A percentile compares a stretch with the other conserved stretches of the same genome.
These are phyloP conservation scores for Phyllosticta citribraziliensis DNA, from an alignment of 2,329 filamentous ascomycete genomes.

Conservation along the genomic window DNA sequence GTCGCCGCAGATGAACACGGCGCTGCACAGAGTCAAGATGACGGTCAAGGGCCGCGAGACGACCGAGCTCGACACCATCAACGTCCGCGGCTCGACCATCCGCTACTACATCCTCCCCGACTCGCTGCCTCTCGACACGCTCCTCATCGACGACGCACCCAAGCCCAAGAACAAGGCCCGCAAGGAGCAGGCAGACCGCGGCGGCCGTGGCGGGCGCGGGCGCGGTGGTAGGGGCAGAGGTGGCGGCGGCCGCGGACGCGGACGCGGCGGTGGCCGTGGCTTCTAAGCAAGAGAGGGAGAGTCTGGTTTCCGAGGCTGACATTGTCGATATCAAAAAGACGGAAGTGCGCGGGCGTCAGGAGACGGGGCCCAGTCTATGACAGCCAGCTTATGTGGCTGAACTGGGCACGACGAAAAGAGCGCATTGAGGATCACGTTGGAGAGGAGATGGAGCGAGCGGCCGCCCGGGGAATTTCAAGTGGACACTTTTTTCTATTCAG, in stretches of 20 bases:
- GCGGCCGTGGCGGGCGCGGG: constrained; percentile 37
- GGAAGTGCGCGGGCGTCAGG: no score
- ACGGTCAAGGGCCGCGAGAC: constrained; percentile 80
- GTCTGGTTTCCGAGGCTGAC: not conserved
- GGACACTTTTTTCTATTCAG: no score
- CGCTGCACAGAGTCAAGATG: constrained; percentile 93
- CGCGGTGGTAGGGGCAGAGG: constrained; percentile 36
- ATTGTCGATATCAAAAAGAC: not conserved
- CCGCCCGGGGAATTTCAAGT: no score
- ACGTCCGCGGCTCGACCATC: constrained; percentile 90
- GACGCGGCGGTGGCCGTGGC: constrained; percentile 30
- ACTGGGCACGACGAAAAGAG: no score
- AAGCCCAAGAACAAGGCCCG: constrained; percentile 99
- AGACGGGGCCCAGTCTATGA: no score
- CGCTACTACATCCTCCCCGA: constrained; percentile 96
- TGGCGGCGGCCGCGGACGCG: constrained; percentile 33
- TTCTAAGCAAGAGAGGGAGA: constrained; percentile 1
- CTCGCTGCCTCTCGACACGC: constrained; percentile 85
- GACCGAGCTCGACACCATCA: constrained; percentile 86
- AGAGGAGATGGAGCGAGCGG: no score
- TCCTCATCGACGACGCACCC: constrained; percentile 90
- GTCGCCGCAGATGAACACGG: constrained; percentile 97
- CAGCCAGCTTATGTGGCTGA: no score
- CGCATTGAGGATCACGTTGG: no score
- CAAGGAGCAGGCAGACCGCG: constrained; percentile 63